Base-by-base conservation (phyloP, 2,329 filamentous ascomycete species). In the Penicillium vulpinum region DNA sequence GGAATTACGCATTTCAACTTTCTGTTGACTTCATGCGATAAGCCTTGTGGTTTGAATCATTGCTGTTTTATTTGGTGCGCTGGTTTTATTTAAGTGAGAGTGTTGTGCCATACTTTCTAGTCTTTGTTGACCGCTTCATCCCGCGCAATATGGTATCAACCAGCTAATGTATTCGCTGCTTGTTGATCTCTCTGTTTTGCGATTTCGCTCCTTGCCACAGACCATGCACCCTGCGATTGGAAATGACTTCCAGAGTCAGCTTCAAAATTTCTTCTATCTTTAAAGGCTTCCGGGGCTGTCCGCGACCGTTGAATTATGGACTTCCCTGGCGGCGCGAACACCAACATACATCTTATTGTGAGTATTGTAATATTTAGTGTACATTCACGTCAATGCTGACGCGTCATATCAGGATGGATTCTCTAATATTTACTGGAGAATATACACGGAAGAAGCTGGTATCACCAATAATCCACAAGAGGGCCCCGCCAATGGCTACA, bases 271-370 rank as follows among this genome's bases (percentile, higher is more conserved):
- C 62, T 63, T 65, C 61, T 63, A 67, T 64, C 59, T 63, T 61
- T 62, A 66, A 64, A 62, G 64, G 62, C 61, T 66, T 61, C 62
- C 62, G 58, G 64, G 61, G 58, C 62, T 66, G 61, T 67, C 58
- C 61, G 64, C 62, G 61, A 59, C 63, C 56, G 47, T 57, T 66
- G 61, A 72, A 74, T 56, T 61, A 78, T 77, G 75, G 75, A 77
- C 63, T 78, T 78, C 67, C 75, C 75, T 58, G 73, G 72, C 61
- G 70, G 68, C 58, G 73, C 73, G 56, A 72, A 71, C 62, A 78
- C 75, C 43, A 78, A 77, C 61, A 67, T 77, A 61, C 72, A 70
- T 65, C 66, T 72, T 53, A 73, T 77, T 67, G 76, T 78, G 70
- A 63, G 76, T 70, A 41, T 54, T 18, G 35, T 44, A 46, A 40